Evolutionary conservation across 352 stramenopile genomes (phyloP), one percentile per base, ranked within the genome.

Genomic region (Phytophthora fragariae): DNA sequence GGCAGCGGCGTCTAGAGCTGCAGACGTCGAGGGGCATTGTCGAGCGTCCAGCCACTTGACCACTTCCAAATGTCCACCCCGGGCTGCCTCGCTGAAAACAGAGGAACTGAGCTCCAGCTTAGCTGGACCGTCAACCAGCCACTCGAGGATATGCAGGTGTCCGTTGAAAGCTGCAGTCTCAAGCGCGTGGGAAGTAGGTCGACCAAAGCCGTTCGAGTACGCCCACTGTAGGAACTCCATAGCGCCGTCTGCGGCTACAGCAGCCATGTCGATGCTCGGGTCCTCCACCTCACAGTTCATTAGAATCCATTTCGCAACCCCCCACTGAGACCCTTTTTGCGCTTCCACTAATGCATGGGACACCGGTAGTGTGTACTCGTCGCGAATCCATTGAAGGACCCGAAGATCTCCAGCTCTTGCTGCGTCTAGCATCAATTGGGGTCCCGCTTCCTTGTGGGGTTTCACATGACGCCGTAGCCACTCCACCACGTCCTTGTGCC

Each of bases 251-350:
- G 27, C 57, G 46, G 59, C 57, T 12, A 67, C 50, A 10, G 14
- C 12, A 37, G 63, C 47, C 55, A 57, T 44, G 31, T 62, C 50
- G 8, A 76, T 35, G 5, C 21, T 31, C 7, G 29, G 62, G 35
- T 67, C 62, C 37, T 56, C 69, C 19, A 68, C 62, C 1, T 67
- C 62, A 11, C 44, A 31, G 24, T 52, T 52, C 44, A 29, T 61
- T 15, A 76, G 14, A 24, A 76, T 76, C 69, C 68, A 75, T 31
- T 67, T 57, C 15, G 49, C 68, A 46, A 76, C 6, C 41, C 31
- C 19, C 63, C 69, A 75, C 24, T 68, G 69, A n/a, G 17, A 9
- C n/a, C 49, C 50, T 12, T 44, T 41, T 29, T 72, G 55, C 8
- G 68, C 68, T 65, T 58, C 62, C 14, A 39, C 29, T 12, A 76